Evolutionary conservation across 1,284 basidiomycete species (phyloP), one percentile per base, ranked within the genome.

Genomic region (Hymenochaete sp.): DNA sequence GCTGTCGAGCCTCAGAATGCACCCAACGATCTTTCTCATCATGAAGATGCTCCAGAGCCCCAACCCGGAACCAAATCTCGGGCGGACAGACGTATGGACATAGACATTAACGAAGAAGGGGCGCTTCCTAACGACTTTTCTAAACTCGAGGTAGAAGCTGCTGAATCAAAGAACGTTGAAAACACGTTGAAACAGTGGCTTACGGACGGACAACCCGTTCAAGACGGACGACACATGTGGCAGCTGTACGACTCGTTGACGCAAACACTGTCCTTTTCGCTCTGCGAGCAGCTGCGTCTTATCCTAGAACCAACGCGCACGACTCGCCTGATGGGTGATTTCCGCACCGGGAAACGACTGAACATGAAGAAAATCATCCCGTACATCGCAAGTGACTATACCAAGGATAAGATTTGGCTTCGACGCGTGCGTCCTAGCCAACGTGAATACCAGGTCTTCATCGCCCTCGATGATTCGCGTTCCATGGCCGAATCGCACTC

Each of bases 301-400:
- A 96, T 98, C 58, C 76, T 99, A 19, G 93, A 93, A 50, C 96
- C 96, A 0, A 98, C 95, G 0, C 72, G 89, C 33, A 93, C 96
- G 2, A 97, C 95, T 8, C 80, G 96, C 21, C 74, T 99, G 33
- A 88, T 89, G 63, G 96, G 96, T 36, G 96, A 99, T 68, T 99
- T 96, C 65, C 87, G 95, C 37, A 97, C 91, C 0, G 96, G 96
- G 43, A 99, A 98, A 67, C 77, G 96, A 19, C 77, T 99, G 38
- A 98, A 98, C 66, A 98, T 99, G 95, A 92, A 95, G 63, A 96
- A 96, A 70, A 93, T 99, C 62, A 93, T 99, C 47, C 83, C 91
- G 2, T 99, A 97, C 70, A 95, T 99, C 55, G 96, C 96, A 7
- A 92, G 87, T 62, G 96, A 99, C 67, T 99, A 93, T 68, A 97